phyloP scores from a whole-genome alignment of 768 basidiomycete genomes.

The Boletus rubroflammeus region DNA sequence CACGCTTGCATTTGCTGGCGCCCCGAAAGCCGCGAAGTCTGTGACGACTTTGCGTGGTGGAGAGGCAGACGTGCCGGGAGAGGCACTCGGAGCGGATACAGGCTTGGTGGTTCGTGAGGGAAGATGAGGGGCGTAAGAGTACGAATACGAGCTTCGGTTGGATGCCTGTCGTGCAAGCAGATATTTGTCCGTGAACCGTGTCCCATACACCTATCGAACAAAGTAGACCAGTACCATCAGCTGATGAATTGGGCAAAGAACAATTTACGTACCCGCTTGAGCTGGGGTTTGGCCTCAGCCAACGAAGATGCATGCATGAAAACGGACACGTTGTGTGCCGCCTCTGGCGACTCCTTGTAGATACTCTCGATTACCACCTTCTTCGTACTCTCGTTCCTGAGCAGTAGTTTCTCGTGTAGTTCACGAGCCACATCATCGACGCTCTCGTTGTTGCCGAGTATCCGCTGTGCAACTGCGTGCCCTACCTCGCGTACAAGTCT shows the following conservation, averaged over 20 bases:
- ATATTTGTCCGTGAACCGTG: constrained; percentile 96
- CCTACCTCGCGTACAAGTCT: constrained; percentile 93
- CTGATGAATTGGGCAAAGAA: background rate
- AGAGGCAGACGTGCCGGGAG: constrained; percentile 39
- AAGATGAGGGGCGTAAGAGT: constrained; percentile 49
- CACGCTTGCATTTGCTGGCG: constrained; percentile 68
- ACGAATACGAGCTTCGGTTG: constrained; percentile 50
- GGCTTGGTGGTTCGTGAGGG: constrained; percentile 41
- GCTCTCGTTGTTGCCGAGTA: constrained; percentile 89
- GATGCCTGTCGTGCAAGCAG: constrained; percentile 65
- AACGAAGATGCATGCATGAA: constrained; percentile 74
- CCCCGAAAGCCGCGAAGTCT: constrained; percentile 85
- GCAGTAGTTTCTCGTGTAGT: constrained; percentile 83
- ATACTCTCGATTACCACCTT: constrained; percentile 96
- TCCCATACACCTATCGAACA: constrained; percentile 73
- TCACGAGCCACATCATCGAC: constrained; percentile 96
- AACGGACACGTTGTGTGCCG: constrained; percentile 83
- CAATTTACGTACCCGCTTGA: constrained; percentile 64
- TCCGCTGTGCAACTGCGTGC: constrained; percentile 85
- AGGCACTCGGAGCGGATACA: constrained; percentile 24
- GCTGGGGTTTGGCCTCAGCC: constrained; percentile 66
- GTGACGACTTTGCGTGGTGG: constrained; percentile 86
- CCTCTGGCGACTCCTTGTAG: constrained; percentile 87
- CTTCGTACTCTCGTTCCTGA: constrained; percentile 96
- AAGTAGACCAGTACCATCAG: constrained; percentile 6